Evolutionary conservation across 345 rosid species (phyloP).

Genomic region (Mallotus nudiflorus): DNA sequence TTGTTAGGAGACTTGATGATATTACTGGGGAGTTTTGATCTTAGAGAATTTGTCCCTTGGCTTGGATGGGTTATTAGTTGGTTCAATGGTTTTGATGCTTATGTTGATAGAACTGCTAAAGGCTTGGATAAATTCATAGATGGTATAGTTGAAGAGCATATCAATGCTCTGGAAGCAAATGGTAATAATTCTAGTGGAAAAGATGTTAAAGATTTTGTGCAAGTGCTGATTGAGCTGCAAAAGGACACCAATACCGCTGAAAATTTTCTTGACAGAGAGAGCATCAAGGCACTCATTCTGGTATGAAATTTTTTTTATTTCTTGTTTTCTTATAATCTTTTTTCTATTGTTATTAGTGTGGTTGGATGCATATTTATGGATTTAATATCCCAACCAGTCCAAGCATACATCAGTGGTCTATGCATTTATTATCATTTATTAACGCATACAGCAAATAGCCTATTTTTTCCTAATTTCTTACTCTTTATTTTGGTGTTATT

Average conservation of each 20-base stretch:
- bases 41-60: slow-evolving; percentile 3
- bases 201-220: slow-evolving; percentile 24
- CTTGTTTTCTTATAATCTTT: background rate
- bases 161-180: background rate
- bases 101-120: slow-evolving; percentile 1
- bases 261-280: slow-evolving; percentile 22
- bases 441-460: too few relatives aligned
- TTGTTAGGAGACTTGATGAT: background rate
- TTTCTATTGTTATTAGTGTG: background rate
- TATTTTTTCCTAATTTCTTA: background rate
- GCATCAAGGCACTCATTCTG: slow-evolving; percentile 47
- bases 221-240: slow-evolving; percentile 36
- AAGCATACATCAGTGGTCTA: too few relatives aligned
- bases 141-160: slow-evolving; percentile 11
- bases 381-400: too few relatives aligned
- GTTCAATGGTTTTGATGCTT: background rate
- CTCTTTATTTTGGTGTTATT: background rate
- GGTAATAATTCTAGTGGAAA: background rate
- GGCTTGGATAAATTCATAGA: slow-evolving; percentile 9
- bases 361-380: too few relatives aligned
- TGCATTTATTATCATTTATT: too few relatives aligned
- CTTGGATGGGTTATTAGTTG: background rate
- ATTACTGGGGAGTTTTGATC: background rate
- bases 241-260: slow-evolving; percentile 24
- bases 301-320: slow-evolving; percentile 25